Conservation (phyloP, 441 rosid genomes). For the Sinapis alba region DNA sequence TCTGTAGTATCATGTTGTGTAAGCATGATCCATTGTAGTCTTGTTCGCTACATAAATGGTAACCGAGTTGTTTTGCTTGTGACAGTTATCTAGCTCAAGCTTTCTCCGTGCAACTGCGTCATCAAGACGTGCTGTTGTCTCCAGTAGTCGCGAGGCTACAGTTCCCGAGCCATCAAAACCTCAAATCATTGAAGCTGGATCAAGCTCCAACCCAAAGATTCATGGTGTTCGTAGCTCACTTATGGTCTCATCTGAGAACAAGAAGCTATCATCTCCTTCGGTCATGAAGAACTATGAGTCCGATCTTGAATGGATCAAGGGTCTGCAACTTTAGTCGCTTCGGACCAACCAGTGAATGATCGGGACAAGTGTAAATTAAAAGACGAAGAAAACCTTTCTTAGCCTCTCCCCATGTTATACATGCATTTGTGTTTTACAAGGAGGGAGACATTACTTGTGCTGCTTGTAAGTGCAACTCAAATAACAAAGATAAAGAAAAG, state of each 20-base stretch:
- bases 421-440: background rate
- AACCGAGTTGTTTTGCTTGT: constrained; percentile 17
- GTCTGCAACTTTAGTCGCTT: constrained; percentile 59
- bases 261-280: constrained; percentile 54
- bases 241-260: constrained; percentile 54
- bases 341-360: constrained; percentile 21
- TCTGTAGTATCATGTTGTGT: background rate
- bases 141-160: constrained; percentile 63
- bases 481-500: constrained; percentile 26
- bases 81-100: constrained; percentile 76
- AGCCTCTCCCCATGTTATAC: background rate
- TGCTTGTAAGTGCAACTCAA: constrained; percentile 17
- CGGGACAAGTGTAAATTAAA: constrained; percentile 33
- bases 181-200: constrained; percentile 45
- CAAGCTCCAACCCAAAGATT: constrained; percentile 54
- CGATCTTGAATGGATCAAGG: constrained; percentile 75
- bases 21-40: background rate
- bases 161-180: constrained; percentile 50
- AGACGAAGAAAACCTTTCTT: constrained; percentile 23
- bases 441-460: constrained; percentile 31
- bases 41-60: background rate
- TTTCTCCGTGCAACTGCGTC: constrained; percentile 59
- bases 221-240: constrained; percentile 60
- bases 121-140: constrained; percentile 57
- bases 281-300: constrained; percentile 70